phyloP scores from a whole-genome alignment of 192 early-diverging fungal species.

The Lobosporangium transversale region DNA sequence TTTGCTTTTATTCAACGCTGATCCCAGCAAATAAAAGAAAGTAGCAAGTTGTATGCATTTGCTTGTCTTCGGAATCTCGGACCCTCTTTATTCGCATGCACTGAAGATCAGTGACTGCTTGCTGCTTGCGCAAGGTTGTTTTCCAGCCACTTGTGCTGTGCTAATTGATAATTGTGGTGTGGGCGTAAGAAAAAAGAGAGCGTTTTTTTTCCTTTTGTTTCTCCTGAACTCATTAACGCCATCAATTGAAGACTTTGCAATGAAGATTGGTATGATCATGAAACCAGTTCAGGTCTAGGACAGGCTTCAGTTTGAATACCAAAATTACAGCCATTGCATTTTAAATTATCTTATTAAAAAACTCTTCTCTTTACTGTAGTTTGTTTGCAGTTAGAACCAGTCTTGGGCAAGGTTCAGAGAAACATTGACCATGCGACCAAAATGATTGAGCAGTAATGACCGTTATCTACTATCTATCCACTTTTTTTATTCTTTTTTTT shows the following conservation, averaged over 20 bases:
- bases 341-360: too few relatives aligned
- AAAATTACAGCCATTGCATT: too few relatives aligned
- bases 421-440: conserved; percentile 39
- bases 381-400: conserved; percentile 31
- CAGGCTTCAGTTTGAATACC: not conserved
- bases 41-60: too few relatives aligned
- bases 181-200: too few relatives aligned
- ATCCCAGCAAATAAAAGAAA: not conserved
- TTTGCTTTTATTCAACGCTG: not conserved
- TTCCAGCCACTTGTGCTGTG: too few relatives aligned
- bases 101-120: too few relatives aligned
- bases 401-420: conserved; percentile 26
- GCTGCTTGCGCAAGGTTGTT: too few relatives aligned
- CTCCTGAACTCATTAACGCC: not conserved
- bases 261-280: conserved; percentile 16
- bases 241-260: not conserved
- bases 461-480: not conserved
- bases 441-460: conserved; percentile 30
- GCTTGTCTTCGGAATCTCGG: too few relatives aligned
- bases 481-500: not conserved
- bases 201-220: not conserved
- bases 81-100: too few relatives aligned
- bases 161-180: not conserved
- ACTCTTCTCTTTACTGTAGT: conserved; percentile 12
- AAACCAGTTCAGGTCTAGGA: not conserved